phyloP scores from a whole-genome alignment of 371 early-diverging fungal species.

The Blakeslea trispora region DNA sequence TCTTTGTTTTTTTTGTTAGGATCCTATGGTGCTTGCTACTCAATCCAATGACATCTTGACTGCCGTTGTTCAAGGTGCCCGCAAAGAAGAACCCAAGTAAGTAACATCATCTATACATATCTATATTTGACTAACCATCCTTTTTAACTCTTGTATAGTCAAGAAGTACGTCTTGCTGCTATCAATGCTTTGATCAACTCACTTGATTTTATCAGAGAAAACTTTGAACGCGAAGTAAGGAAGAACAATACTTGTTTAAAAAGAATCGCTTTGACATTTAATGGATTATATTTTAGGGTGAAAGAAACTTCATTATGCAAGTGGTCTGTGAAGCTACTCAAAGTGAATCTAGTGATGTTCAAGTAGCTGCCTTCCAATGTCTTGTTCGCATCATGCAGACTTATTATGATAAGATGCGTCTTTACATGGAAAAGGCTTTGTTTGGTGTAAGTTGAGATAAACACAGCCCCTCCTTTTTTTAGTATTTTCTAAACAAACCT shows the following conservation, averaged over 20 bases:
- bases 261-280: neutral
- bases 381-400: conserved; percentile 93
- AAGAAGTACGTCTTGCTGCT: conserved; percentile 86
- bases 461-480: too few species aligned
- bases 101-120: too few species aligned
- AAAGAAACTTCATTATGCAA: conserved; percentile 97
- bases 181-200: conserved; percentile 90
- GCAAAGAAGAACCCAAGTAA: conserved; percentile 78
- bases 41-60: conserved; percentile 90
- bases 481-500: too few species aligned
- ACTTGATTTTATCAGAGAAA: conserved; percentile 87
- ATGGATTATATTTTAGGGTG: conserved; percentile 56
- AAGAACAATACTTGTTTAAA: too few species aligned
- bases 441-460: conserved; percentile 80
- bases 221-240: conserved; percentile 83
- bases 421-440: conserved; percentile 94
- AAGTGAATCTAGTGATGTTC: conserved; percentile 69
- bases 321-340: conserved; percentile 96
- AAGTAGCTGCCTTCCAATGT: conserved; percentile 91
- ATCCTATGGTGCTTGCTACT: conserved; percentile 70
- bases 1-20: conserved; percentile 42
- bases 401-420: conserved; percentile 93
- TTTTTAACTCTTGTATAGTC: conserved; percentile 38
- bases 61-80: conserved; percentile 91
- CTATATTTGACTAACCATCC: conserved; percentile 2